phyloP scores from a whole-genome alignment of 1,139 yeast genomes.

The Candida neerlandica region DNA sequence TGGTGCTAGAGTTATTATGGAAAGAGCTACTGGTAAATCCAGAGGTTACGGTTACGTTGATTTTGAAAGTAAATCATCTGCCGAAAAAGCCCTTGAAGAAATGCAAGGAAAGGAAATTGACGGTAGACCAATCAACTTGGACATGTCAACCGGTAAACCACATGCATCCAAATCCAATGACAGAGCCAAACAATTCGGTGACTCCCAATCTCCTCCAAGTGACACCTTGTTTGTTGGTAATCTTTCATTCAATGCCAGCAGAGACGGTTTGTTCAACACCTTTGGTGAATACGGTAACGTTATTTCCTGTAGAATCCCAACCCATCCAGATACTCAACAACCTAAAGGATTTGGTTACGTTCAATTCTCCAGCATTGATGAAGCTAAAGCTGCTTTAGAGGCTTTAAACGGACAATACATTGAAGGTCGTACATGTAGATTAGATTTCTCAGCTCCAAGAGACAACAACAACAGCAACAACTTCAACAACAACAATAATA shows the following conservation, averaged over 20 bases:
- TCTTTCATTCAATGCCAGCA: slow-evolving; percentile 84
- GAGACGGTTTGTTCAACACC: slow-evolving; percentile 71
- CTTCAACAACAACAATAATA: slow-evolving; percentile 22
- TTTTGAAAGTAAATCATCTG: slow-evolving; percentile 72
- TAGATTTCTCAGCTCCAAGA: slow-evolving; percentile 93
- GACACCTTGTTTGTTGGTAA: slow-evolving; percentile 96
- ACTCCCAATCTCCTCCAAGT: slow-evolving; percentile 85
- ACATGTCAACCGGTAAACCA: slow-evolving; percentile 87
- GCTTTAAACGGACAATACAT: slow-evolving; percentile 87
- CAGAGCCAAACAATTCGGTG: slow-evolving; percentile 90
- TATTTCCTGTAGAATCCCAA: slow-evolving; percentile 90
- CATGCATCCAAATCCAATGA: slow-evolving; percentile 55
- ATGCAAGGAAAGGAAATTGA: slow-evolving; percentile 93
- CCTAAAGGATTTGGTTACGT: slow-evolving; percentile 99
- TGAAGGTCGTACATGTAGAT: slow-evolving; percentile 91
- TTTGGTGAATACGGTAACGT: slow-evolving; percentile 82
- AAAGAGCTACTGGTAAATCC: slow-evolving; percentile 89
- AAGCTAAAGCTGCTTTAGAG: slow-evolving; percentile 87
- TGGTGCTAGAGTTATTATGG: slow-evolving; percentile 90
- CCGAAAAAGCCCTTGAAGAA: slow-evolving; percentile 85
- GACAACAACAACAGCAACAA: slow-evolving; percentile 46
- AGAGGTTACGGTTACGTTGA: slow-evolving; percentile 99
- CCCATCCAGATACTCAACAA: slow-evolving; percentile 98
- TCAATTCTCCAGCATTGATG: slow-evolving; percentile 82
- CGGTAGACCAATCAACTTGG: slow-evolving; percentile 95